Conservation (phyloP, 2,329 filamentous ascomycete genomes). For the Monosporascus sp. region DNA sequence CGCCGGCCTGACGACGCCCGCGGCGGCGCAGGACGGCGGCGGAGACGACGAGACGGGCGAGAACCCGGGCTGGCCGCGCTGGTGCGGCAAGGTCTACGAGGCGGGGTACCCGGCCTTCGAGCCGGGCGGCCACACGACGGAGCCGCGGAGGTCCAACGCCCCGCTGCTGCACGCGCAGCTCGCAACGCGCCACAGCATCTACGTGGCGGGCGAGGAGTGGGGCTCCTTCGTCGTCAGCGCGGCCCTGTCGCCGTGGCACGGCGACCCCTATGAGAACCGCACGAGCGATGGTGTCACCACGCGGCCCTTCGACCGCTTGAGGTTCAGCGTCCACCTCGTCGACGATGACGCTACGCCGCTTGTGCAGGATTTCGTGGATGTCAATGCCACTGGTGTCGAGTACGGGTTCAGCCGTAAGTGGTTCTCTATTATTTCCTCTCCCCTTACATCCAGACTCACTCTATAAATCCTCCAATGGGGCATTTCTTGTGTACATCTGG, state of each 20-base stretch:
- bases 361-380: conserved; percentile 26
- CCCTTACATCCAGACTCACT: too few species aligned
- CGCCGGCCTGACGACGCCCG: neutral
- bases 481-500: too few species aligned
- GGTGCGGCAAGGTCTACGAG: conserved; percentile 44
- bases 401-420: conserved; percentile 28
- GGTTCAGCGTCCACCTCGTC: conserved; percentile 32
- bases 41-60: conserved; percentile 30
- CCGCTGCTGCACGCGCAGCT: conserved; percentile 39
- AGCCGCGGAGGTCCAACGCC: conserved; percentile 26
- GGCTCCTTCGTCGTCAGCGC: conserved; percentile 41
- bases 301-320: conserved; percentile 21
- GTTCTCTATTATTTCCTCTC: too few species aligned
- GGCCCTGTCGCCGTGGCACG: conserved; percentile 35
- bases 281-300: conserved; percentile 11
- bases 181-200: conserved; percentile 41
- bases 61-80: conserved; percentile 38
- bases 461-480: too few species aligned
- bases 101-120: conserved; percentile 38
- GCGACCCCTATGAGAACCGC: conserved; percentile 29
- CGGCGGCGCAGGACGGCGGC: neutral
- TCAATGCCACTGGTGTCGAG: conserved; percentile 30
- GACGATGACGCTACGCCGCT: conserved; percentile 24
- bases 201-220: conserved; percentile 34
- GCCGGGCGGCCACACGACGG: conserved; percentile 37